Conservation (phyloP, 2,329 filamentous ascomycete species). For the Hypomyces perniciosus region DNA sequence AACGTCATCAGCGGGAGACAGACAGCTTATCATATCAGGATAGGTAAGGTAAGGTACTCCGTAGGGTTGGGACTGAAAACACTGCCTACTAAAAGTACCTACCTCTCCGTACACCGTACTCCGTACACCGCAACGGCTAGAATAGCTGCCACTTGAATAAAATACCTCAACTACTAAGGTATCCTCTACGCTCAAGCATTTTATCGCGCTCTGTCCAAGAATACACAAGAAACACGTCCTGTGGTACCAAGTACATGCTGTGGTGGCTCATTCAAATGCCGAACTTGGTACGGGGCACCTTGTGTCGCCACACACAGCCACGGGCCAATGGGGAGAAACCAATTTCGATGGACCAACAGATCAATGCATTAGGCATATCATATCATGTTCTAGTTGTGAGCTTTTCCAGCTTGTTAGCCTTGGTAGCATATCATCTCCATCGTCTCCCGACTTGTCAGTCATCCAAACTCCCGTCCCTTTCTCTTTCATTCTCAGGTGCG, state of each 20-base stretch:
- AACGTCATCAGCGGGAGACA: constrained; percentile 8
- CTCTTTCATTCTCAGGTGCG: constrained; percentile 5
- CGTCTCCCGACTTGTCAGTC: neutral
- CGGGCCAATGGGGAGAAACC: neutral
- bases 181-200: neutral
- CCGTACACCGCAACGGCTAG: neutral
- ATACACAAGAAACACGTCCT: neutral
- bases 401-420: neutral
- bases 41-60: neutral
- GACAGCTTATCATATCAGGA: constrained; percentile 3
- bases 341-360: neutral
- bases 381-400: constrained; percentile 6
- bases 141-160: neutral
- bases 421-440: neutral
- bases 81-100: too few species aligned
- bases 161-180: neutral
- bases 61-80: too few species aligned
- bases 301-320: constrained; percentile 1
- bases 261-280: too few species aligned
- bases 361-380: neutral
- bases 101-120: neutral
- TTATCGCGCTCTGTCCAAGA: neutral
- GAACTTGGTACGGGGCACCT: neutral
- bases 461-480: neutral
- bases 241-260: too few species aligned